Percentiles rank a stretch among this genome's conserved stretches.
Conservation (phyloP, 331 rosid species). For the Dryas integrifolia region DNA sequence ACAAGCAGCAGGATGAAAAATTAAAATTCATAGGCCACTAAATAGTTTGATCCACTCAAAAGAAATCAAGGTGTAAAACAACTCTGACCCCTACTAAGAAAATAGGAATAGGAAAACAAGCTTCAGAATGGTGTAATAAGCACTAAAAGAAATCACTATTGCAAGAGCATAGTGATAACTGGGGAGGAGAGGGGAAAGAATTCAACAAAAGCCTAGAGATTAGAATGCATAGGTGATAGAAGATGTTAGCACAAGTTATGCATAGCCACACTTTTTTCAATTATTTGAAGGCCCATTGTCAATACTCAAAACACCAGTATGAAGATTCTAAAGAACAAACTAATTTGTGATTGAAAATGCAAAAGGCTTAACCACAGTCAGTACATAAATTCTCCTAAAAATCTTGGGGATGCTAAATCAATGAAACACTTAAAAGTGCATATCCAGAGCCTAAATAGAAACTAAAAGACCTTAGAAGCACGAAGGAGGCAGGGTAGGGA, state of each 20-base stretch:
- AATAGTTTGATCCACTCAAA: not conserved
- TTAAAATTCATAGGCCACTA: slow-evolving; percentile 9
- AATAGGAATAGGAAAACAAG: not conserved
- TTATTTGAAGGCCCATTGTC: not conserved
- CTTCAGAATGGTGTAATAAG: not conserved
- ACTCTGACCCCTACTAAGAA: not conserved
- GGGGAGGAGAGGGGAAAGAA: not conserved
- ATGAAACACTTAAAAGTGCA: not conserved
- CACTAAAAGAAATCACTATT: not conserved
- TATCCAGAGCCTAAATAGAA: not conserved
- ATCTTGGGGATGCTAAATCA: not conserved
- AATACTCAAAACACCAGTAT: no score
- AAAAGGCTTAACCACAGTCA: not conserved
- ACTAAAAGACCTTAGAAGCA: not conserved
- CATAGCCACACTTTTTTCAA: not conserved
- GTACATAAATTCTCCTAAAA: not conserved
- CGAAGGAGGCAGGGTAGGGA: not conserved
- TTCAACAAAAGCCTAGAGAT: not conserved
- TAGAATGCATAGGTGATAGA: not conserved
- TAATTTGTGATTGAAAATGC: not conserved
- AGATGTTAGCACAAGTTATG: not conserved
- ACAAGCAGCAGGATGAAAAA: not conserved
- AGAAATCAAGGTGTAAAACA: not conserved
- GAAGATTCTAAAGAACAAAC: no score
- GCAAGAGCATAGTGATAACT: not conserved